Evolutionary conservation across 495 filamentous ascomycete genomes (phyloP), one percentile per base, ranked within the genome.

Genomic region (Hypoxylon lenormandii): DNA sequence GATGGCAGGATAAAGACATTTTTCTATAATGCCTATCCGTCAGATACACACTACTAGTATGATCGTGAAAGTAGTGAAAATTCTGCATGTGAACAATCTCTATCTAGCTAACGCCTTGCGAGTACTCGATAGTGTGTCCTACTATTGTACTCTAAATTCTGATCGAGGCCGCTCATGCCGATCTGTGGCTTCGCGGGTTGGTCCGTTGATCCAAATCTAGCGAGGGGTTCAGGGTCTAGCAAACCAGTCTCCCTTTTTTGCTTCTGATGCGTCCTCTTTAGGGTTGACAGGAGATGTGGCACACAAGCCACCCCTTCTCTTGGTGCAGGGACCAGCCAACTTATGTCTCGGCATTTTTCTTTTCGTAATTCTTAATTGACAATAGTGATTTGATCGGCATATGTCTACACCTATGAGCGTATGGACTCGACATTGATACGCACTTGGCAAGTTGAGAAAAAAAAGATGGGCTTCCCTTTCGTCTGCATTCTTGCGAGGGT

Each of bases 381-480:
- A 66, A 71, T 71, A 71, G 68, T 66, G 18, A 11, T 18, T 13
- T 28, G 68, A 71, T 71, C 68, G 62, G 48, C 68, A n/a, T 12
- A 33, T 18, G n/a, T 42, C 11, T 6, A 49, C 51, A 33, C 57
- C 46, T n/a, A 59, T 53, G 43, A 57, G 22, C 46, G 48, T 10
- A 55, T 58, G 37, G 33, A 57, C 21, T 70, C 40, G 15, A 70
- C 33, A 46, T 40, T 56, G 60, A 57, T 54, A 16, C 49, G 45
- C 37, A 33, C 60, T 70, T 70, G 50, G 60, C 60, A 56, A 22
- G 30, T 22, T 11, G 6, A 33, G 30, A 8, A 56, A 56, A 56
- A 46, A 37, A 49, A 54, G 15, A n/a, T 19, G 6, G 30, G 37
- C 19, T 37, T 48, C 30, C 42, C 18, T 55, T 61, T 33, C 57